Evolutionary conservation across 1,284 basidiomycete species (phyloP).

Genomic region (Flammula alnicola): DNA sequence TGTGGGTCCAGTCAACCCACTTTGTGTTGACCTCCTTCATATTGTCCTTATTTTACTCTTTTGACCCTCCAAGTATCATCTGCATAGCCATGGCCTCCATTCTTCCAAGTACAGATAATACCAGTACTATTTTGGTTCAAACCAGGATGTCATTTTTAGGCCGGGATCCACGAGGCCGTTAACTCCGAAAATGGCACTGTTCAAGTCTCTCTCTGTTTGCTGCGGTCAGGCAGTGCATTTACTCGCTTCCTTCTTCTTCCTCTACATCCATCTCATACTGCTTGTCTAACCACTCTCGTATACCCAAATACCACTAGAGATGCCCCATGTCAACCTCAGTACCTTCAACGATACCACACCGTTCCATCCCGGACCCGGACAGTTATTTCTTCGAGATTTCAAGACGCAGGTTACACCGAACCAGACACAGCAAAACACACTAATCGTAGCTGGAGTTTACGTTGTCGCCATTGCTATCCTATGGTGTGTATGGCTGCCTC

Average conservation of each 20-base stretch:
- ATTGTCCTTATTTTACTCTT: too few species aligned
- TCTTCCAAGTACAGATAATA: too few species aligned
- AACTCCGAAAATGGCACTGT: constrained; percentile 1
- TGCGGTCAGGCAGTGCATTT: background rate
- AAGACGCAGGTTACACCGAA: constrained; percentile 60
- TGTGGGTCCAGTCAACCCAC: too few species aligned
- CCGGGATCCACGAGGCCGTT: too few species aligned
- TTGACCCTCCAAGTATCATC: too few species aligned
- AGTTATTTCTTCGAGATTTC: constrained; percentile 40
- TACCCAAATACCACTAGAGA: constrained; percentile 4
- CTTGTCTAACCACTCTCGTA: background rate
- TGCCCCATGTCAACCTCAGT: constrained; percentile 23
- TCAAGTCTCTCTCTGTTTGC: too few species aligned
- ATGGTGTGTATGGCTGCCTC: constrained; percentile 55
- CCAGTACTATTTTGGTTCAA: too few species aligned
- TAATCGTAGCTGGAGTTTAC: constrained; percentile 79
- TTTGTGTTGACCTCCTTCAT: too few species aligned
- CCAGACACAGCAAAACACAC: constrained; percentile 72
- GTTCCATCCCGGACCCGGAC: constrained; percentile 14
- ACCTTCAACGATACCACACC: constrained; percentile 8
- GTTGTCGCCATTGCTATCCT: constrained; percentile 73
- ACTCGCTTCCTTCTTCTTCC: constrained; percentile 3
- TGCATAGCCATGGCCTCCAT: too few species aligned
- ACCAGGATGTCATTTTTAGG: constrained; percentile 1
- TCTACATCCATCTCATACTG: constrained; percentile 3